Evolutionary conservation across 169 alveolate genomes (phyloP).

Genomic region (Ichthyophthirius multifiliis): DNA sequence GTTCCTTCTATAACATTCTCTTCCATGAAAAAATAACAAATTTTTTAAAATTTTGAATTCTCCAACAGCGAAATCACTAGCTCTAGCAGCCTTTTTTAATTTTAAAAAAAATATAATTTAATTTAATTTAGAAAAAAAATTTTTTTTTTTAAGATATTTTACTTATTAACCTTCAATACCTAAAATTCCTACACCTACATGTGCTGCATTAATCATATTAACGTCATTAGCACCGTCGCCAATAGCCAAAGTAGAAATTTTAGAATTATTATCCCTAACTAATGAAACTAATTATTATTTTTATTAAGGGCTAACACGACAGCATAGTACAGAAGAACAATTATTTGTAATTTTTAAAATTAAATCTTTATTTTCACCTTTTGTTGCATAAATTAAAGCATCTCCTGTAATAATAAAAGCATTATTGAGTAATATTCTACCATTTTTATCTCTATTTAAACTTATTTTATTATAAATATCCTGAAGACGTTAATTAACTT

Average conservation of each 20-base stretch:
- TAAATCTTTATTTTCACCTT: constrained; percentile 14
- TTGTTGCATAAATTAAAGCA: constrained; percentile 20
- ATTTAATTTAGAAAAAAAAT: no score
- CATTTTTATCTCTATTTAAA: neutral
- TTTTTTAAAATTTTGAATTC: constrained; percentile 74
- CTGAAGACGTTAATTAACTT: neutral
- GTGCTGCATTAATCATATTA: constrained; percentile 87
- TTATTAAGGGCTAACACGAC: constrained; percentile 88
- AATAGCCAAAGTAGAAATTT: constrained; percentile 74
- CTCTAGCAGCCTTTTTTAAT: constrained; percentile 75
- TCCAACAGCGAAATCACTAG: constrained; percentile 84
- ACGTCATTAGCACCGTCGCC: constrained; percentile 94
- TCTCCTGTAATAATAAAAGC: constrained; percentile 34
- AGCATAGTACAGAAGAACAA: constrained; percentile 73
- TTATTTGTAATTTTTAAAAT: constrained; percentile 39
- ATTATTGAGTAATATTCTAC: constrained; percentile 10
- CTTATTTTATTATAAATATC: neutral
- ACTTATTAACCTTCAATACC: neutral
- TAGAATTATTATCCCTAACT: constrained; percentile 44
- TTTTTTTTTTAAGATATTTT: no score
- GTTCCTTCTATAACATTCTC: constrained; percentile 74
- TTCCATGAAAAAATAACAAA: constrained; percentile 84
- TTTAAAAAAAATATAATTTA: neutral
- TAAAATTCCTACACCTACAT: constrained; percentile 86
- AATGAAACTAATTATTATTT: constrained; percentile 84